Conservation (phyloP, 352 stramenopile genomes). For the Pythium phragmitis region DNA sequence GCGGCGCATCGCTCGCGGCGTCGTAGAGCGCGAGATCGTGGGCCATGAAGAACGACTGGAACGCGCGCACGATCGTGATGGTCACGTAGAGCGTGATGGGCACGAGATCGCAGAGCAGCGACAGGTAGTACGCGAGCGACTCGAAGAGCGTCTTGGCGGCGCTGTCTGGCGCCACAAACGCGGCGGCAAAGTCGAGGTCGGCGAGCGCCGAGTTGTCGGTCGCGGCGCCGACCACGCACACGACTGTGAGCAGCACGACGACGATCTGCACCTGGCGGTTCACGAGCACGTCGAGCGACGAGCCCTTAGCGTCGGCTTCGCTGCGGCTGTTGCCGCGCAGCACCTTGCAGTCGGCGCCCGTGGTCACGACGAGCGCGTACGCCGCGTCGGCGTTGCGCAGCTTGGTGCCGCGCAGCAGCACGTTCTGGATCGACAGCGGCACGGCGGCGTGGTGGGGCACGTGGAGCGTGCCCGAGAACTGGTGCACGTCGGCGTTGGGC, state of each 20-base stretch:
- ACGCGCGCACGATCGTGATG: slow-evolving; percentile 80
- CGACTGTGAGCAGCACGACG: slow-evolving; percentile 56
- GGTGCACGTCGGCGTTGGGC: slow-evolving; percentile 74
- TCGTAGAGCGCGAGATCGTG: slow-evolving; percentile 83
- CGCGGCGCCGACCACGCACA: slow-evolving; percentile 67
- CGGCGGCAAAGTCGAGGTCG: slow-evolving; percentile 29
- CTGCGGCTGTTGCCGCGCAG: slow-evolving; percentile 74
- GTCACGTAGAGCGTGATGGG: slow-evolving; percentile 86
- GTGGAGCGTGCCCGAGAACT: slow-evolving; percentile 64
- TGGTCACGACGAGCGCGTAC: slow-evolving; percentile 91
- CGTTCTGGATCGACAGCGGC: slow-evolving; percentile 78
- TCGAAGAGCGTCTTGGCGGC: slow-evolving; percentile 46
- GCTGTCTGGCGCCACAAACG: slow-evolving; percentile 31
- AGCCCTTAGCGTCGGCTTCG: slow-evolving; percentile 52
- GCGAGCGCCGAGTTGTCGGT: slow-evolving; percentile 55
- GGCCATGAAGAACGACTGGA: slow-evolving; percentile 87
- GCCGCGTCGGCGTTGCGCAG: slow-evolving; percentile 88
- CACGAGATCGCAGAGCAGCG: slow-evolving; percentile 74
- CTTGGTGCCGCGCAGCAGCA: slow-evolving; percentile 85
- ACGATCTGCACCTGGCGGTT: slow-evolving; percentile 78
- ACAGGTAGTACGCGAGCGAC: slow-evolving; percentile 82
- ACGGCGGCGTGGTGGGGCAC: slow-evolving; percentile 21
- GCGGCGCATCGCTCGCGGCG: slow-evolving; percentile 48
- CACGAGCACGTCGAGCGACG: slow-evolving; percentile 74
- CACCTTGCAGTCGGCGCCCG: slow-evolving; percentile 89